Conservation (phyloP, 2,329 filamentous ascomycete genomes). For the Septoria petroselini region DNA sequence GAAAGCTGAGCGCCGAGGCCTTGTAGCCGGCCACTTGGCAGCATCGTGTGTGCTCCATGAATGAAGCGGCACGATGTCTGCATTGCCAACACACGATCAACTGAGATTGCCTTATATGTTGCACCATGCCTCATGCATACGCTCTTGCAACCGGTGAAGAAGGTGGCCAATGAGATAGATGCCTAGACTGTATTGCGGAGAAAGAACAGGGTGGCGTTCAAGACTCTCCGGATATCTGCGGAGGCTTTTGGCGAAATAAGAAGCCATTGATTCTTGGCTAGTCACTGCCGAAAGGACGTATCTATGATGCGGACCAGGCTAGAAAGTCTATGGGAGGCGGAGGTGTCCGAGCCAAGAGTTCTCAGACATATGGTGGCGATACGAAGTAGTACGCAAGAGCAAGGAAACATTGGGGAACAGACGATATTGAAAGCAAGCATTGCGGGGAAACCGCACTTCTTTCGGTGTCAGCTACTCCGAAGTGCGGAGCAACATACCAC, state of each 20-base stretch:
- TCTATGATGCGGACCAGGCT: background rate
- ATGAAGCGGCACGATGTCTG: background rate
- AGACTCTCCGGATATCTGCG: too few relatives aligned
- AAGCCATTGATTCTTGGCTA: background rate
- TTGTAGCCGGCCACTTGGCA: too few relatives aligned
- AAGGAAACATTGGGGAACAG: background rate
- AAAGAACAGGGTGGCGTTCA: too few relatives aligned
- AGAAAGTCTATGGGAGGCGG: background rate
- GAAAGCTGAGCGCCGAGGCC: too few relatives aligned
- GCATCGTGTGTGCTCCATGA: background rate
- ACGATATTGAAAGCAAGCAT: background rate
- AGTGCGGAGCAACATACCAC: background rate
- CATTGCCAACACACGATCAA: background rate
- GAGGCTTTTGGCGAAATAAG: too few relatives aligned
- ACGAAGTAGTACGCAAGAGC: background rate
- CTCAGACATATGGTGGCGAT: background rate
- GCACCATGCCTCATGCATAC: background rate
- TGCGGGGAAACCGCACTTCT: background rate
- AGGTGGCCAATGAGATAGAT: too few relatives aligned
- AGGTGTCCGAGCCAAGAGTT: background rate
- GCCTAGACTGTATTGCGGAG: too few relatives aligned
- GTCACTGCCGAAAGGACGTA: background rate
- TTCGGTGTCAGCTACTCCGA: background rate
- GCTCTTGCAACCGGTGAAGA: background rate
- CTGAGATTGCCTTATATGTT: background rate